Evolutionary conservation across 2,329 filamentous ascomycete species (phyloP).

Genomic region (Penicillium sp.): DNA sequence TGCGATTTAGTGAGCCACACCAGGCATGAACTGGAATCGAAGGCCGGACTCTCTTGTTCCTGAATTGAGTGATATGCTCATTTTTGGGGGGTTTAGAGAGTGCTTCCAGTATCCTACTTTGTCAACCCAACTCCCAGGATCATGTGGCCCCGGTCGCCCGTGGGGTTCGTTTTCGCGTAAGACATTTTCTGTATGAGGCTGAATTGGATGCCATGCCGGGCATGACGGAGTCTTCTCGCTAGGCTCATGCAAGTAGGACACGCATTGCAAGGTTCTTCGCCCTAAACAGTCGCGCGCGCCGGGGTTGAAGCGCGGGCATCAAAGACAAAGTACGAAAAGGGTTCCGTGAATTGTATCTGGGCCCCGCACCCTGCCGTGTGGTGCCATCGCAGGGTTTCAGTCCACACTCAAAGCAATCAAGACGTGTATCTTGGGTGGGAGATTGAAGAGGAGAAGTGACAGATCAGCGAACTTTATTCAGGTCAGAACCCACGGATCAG

Average conservation of each 20-base stretch:
- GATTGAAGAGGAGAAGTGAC: constrained; percentile 12
- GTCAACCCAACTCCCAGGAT: too few relatives aligned
- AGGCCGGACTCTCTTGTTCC: not conserved
- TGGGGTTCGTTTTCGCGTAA: too few relatives aligned
- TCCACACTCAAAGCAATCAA: constrained; percentile 28
- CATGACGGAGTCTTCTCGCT: too few relatives aligned
- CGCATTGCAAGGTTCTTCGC: constrained; percentile 11
- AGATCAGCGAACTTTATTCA: not conserved
- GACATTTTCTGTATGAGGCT: too few relatives aligned
- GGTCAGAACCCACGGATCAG: too few relatives aligned
- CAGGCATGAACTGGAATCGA: constrained; percentile 8
- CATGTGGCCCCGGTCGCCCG: too few relatives aligned
- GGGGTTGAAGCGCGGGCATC: constrained; percentile 17
- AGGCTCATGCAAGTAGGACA: constrained; percentile 9
- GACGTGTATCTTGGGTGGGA: constrained; percentile 33
- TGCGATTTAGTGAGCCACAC: constrained; percentile 44
- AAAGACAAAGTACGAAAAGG: constrained; percentile 23
- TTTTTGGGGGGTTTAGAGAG: not conserved
- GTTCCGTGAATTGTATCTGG: constrained; percentile 17
- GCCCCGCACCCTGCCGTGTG: constrained; percentile 27
- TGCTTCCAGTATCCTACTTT: too few relatives aligned
- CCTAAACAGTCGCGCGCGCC: constrained; percentile 13
- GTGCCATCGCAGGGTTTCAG: constrained; percentile 19
- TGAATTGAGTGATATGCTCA: not conserved
- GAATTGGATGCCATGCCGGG: too few relatives aligned